Base-by-base conservation (phyloP, 345 rosid genomes). In the Ailanthus altissimus region DNA sequence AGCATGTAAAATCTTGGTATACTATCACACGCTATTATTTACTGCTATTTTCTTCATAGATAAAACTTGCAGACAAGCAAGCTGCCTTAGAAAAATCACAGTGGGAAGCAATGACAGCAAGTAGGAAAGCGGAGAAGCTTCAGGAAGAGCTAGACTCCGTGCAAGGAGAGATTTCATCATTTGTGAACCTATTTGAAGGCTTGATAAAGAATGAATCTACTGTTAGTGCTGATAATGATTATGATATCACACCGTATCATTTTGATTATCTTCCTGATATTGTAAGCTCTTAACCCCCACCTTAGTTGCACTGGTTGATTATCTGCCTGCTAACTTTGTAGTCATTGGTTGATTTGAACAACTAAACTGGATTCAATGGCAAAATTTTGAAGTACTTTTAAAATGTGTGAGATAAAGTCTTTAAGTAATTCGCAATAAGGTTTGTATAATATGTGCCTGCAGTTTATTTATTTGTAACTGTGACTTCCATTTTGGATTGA, bases 11-110 rank as follows among this genome's bases (percentile, higher is more conserved):
- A 28, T 26, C 10, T 16, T 50, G 15, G 11, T 67, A 67, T 5
- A 60, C 38, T 12, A 25, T 70, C 58, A 61, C 60, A 45, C 71
- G 16, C 45, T 80, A 49, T 77, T 42, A 21, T 56, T 43, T 77
- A 63, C 63, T 18, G 42, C 66, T 75, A 14, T 45, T 72, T 66
- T 67, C 49, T 25, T 54, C 60, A 61, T 89, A 90, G 98, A 85
- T 96, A 75, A 91, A 92, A 83, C 97, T 94, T 77, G 99, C 98
- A 46, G 99, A 96, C 86, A 96, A 82, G 87, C 98, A 94, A 84
- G 99, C 99, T 49, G 90, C 94, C 14, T 82, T 93, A 57, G 99
- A 97, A 76, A 97, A 91, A 88, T 80, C 85, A 49, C 98, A 86
- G 75, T 97, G 99, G 99, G 94, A 97, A 84, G 94, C 91, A 74